A percentile compares a stretch with the other conserved stretches of the same genome.
These are phyloP conservation scores for Colletotrichum trifolii DNA, from an alignment of 2,329 filamentous ascomycete genomes.

Conservation along the genomic window DNA sequence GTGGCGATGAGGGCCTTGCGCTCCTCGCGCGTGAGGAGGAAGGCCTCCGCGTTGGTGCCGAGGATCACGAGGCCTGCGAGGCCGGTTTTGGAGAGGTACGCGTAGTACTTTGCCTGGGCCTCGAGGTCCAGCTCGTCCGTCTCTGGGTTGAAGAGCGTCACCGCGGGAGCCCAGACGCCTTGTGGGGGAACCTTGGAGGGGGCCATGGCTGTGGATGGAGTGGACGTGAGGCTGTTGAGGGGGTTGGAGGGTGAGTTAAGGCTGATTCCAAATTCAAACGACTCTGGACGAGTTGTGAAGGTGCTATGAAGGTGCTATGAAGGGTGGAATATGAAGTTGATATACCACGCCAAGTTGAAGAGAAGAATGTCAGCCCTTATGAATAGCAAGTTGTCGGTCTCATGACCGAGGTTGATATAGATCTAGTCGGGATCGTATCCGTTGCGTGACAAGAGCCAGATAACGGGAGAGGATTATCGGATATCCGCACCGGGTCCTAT, in stretches of 20 bases:
- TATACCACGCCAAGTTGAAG: background rate
- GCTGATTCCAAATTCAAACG: background rate
- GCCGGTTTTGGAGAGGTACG: slow-evolving; percentile 61
- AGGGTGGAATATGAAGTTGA: background rate
- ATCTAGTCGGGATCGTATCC: slow-evolving; percentile 21
- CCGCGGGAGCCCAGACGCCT: slow-evolving; percentile 63
- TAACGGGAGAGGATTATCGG: slow-evolving; percentile 26
- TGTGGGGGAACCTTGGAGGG: slow-evolving; percentile 39
- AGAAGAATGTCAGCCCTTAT: slow-evolving; percentile 9
- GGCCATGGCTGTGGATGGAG: slow-evolving; percentile 10
- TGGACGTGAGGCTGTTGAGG: background rate
- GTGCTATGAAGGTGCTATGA: too few relatives aligned
- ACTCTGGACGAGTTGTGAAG: background rate
- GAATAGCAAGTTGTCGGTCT: background rate
- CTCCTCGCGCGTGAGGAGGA: slow-evolving; percentile 69
- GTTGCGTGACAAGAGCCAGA: slow-evolving; percentile 14
- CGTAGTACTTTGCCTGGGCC: slow-evolving; percentile 62
- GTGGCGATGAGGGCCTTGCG: slow-evolving; percentile 65
- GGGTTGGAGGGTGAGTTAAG: background rate
- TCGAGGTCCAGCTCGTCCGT: slow-evolving; percentile 60
- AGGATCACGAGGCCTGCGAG: slow-evolving; percentile 64
- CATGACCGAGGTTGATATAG: slow-evolving; percentile 21
- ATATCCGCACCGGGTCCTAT: slow-evolving; percentile 34
- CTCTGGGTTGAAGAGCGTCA: slow-evolving; percentile 64
- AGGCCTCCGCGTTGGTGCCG: slow-evolving; percentile 67